A percentile compares a stretch with the other conserved stretches of the same genome.
These are phyloP conservation scores for Dictyostelium citrinum DNA, from an alignment of 78 protist species.

Conservation along the genomic window DNA sequence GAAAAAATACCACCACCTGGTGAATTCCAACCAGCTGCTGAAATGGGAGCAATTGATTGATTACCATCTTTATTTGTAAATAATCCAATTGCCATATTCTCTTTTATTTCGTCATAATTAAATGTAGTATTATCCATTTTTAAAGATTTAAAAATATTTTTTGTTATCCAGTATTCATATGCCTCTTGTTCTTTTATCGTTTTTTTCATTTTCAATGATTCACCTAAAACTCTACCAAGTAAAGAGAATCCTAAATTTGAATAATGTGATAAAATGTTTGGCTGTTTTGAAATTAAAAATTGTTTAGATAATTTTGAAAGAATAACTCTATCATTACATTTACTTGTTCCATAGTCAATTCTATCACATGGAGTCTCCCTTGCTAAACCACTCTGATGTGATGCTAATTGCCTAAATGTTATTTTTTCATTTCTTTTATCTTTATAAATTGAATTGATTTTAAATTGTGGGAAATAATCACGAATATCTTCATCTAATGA, in stretches of 20 bases:
- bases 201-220: neutral
- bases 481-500: conserved; percentile 38
- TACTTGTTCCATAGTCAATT: neutral
- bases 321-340: conserved; percentile 14
- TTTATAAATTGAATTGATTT: neutral
- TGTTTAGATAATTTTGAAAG: conserved; percentile 3
- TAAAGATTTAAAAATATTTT: conserved; percentile 32
- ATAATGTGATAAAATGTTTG: conserved; percentile 15
- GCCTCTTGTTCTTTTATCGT: neutral
- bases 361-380: conserved; percentile 31
- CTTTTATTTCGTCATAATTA: neutral
- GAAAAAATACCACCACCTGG: conserved; percentile 47
- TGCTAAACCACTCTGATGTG: conserved; percentile 42
- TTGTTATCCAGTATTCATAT: conserved; percentile 7
- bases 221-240: conserved; percentile 14
- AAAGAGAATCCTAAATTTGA: conserved; percentile 8
- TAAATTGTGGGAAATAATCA: conserved; percentile 40
- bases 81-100: conserved; percentile 12
- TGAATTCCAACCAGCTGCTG: conserved; percentile 58
- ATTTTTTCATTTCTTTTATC: conserved; percentile 11
- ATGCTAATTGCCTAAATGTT: conserved; percentile 52
- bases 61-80: neutral
- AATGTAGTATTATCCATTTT: conserved; percentile 19
- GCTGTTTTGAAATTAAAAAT: conserved; percentile 11
- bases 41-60: neutral